phyloP scores from a whole-genome alignment of 164 flowering plant genomes.

The Aristolochia californica region DNA sequence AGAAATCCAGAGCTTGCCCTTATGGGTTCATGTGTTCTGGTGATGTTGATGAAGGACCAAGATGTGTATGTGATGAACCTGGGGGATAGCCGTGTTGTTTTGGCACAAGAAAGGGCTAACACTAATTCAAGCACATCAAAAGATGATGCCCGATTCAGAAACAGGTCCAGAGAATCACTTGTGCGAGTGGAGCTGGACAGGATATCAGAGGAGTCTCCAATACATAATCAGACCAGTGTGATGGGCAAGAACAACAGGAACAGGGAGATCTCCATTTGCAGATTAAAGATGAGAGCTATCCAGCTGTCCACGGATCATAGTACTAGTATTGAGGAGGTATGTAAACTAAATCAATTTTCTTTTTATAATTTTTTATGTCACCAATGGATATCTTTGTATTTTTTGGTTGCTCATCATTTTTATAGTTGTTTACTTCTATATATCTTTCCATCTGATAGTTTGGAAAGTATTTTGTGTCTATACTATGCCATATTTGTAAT shows the following conservation, averaged over 20 bases:
- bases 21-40: conserved; percentile 66
- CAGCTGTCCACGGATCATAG: conserved; percentile 66
- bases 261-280: conserved; percentile 34
- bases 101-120: conserved; percentile 51
- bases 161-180: conserved; percentile 46
- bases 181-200: conserved; percentile 53
- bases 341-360: not conserved
- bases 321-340: conserved; percentile 52
- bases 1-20: conserved; percentile 52
- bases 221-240: conserved; percentile 31
- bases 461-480: too few relatives aligned
- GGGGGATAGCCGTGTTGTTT: conserved; percentile 57
- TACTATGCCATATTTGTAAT: too few relatives aligned
- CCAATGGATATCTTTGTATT: too few relatives aligned
- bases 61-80: conserved; percentile 70
- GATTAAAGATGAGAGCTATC: conserved; percentile 49
- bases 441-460: too few relatives aligned
- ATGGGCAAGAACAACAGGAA: conserved; percentile 29
- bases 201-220: conserved; percentile 54
- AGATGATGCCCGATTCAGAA: conserved; percentile 37
- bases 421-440: too few relatives aligned
- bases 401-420: too few relatives aligned
- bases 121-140: conserved; percentile 23
- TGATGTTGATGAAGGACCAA: conserved; percentile 66
- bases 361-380: too few relatives aligned